These are phyloP conservation scores for Uncinocarpus reesii DNA, from an alignment of 2,329 filamentous ascomycete species.

Conservation along the genomic window DNA sequence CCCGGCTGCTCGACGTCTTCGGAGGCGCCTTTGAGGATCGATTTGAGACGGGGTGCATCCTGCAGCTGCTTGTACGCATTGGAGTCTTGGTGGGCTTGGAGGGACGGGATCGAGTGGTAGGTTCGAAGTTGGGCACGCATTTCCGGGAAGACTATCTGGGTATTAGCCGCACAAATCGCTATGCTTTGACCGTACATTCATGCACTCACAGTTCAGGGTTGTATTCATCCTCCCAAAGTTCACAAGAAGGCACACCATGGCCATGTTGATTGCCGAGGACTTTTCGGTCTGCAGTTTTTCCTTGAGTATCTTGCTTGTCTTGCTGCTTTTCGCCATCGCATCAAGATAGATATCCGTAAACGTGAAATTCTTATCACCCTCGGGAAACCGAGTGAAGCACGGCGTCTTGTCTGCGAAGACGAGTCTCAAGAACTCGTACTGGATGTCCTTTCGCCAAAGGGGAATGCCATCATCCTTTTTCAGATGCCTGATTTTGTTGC, in stretches of 20 bases:
- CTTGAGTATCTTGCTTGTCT: slow-evolving; percentile 95
- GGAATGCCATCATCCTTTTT: slow-evolving; percentile 60
- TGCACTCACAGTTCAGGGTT: slow-evolving; percentile 77
- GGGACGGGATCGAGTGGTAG: slow-evolving; percentile 92
- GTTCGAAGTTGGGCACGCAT: slow-evolving; percentile 97
- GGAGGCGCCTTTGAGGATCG: slow-evolving; percentile 90
- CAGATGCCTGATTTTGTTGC: slow-evolving; percentile 56
- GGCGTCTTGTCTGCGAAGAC: slow-evolving; percentile 52
- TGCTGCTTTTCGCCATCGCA: slow-evolving; percentile 96
- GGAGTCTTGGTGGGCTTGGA: slow-evolving; percentile 88
- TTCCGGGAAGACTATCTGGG: slow-evolving; percentile 75
- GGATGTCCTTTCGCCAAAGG: slow-evolving; percentile 57
- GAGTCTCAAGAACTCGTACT: slow-evolving; percentile 52
- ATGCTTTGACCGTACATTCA: too few species aligned
- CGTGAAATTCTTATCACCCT: slow-evolving; percentile 58
- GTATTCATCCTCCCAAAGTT: slow-evolving; percentile 99
- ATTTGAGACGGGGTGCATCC: slow-evolving; percentile 90
- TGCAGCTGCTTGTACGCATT: slow-evolving; percentile 97
- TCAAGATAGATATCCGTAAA: slow-evolving; percentile 98
- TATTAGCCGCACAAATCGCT: too few species aligned
- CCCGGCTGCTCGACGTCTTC: slow-evolving; percentile 81
- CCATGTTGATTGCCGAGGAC: slow-evolving; percentile 91
- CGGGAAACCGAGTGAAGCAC: slow-evolving; percentile 89
- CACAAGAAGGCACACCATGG: slow-evolving; percentile 95
- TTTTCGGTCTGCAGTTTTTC: slow-evolving; percentile 91